These are phyloP conservation scores for Lasiodiplodia citricola DNA, from an alignment of 2,329 filamentous ascomycete genomes.

Conservation along the genomic window DNA sequence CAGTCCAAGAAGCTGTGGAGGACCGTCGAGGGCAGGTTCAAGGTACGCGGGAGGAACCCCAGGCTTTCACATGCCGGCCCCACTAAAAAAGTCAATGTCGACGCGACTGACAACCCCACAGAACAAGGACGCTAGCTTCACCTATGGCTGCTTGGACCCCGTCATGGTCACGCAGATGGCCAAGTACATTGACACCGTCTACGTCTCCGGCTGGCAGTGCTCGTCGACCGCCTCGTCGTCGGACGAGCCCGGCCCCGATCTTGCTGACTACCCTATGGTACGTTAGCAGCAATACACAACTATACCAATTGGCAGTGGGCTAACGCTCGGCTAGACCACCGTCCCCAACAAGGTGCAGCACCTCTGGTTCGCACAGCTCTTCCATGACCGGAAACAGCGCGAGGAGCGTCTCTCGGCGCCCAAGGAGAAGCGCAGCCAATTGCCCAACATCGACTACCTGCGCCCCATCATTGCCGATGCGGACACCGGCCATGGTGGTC, in stretches of 20 bases:
- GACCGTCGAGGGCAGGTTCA: constrained; percentile 84
- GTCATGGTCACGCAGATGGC: constrained; percentile 99
- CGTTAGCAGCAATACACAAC: constrained; percentile 21
- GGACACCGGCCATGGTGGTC: constrained; percentile 93
- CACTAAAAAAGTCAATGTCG: neutral
- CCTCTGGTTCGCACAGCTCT: constrained; percentile 97
- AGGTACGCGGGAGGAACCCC: constrained; percentile 56
- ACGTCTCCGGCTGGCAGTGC: constrained; percentile 98
- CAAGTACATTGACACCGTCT: constrained; percentile 97
- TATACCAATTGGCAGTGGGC: neutral
- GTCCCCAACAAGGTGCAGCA: constrained; percentile 98
- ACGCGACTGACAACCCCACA: constrained; percentile 45
- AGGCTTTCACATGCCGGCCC: constrained; percentile 35
- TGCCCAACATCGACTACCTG: constrained; percentile 89
- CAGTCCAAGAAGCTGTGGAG: constrained; percentile 95
- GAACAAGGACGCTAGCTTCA: constrained; percentile 86
- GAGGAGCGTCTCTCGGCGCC: constrained; percentile 86
- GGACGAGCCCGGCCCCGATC: constrained; percentile 95
- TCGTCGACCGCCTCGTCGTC: constrained; percentile 94
- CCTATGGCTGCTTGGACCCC: constrained; percentile 95
- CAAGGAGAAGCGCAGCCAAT: constrained; percentile 71
- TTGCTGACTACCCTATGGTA: constrained; percentile 86
- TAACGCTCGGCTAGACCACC: constrained; percentile 70
- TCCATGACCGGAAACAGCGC: constrained; percentile 99
- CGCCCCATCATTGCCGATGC: constrained; percentile 96